Base-by-base conservation (phyloP, 2,329 filamentous ascomycete genomes). In the Trichoderma hamatum region DNA sequence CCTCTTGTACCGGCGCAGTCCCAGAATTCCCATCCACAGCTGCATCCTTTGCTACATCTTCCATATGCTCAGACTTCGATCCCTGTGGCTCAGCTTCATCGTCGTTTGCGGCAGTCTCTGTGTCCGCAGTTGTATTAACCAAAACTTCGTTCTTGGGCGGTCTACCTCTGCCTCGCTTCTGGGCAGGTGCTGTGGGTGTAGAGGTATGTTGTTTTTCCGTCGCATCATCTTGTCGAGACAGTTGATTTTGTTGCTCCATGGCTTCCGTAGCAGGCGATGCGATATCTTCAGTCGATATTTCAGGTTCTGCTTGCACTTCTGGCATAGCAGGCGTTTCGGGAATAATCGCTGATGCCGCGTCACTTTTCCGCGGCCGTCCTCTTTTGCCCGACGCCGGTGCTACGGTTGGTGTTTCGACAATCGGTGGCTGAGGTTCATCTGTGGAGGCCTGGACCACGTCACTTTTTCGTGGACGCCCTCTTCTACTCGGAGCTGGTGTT, bases 111-210 rank as follows among this genome's bases (percentile, higher is more conserved):
- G 36, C 21, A n/a, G 10, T n/a, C 4, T 56, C 30, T 16, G 21
- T 14, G 10, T 28, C 64, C 34, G n/a, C 13, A 30, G 34, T 13
- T 36, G 54, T 26, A 28, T 3, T 10, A 3, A 58, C 16, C 21
- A 34, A 56, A 3, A 58, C 24, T 16, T 21, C 39, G n/a, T n/a
- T 54, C 63, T 68, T 70, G 3, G 69, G 58, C 5, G 69, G 69
- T 34, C 69, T 68, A 13, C 69, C 69, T 24, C 69, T 60, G 14
- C 58, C 52, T 6, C 49, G 58, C 59, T 28, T 68, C 52, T 52
- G 58, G 21, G 6, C 30, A 11, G 26, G 21, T n/a, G 24, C 7
- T n/a, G 21, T 19, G 36, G 54, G 24, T 52, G 39, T 21, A 36
- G 64, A 28, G n/a, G 19, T 14, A 32, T 30, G 21, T 39, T 49